Evolutionary conservation across 208 protist species (phyloP), one percentile per base, ranked within the genome.

Genomic region (Leishmania mexicana): DNA sequence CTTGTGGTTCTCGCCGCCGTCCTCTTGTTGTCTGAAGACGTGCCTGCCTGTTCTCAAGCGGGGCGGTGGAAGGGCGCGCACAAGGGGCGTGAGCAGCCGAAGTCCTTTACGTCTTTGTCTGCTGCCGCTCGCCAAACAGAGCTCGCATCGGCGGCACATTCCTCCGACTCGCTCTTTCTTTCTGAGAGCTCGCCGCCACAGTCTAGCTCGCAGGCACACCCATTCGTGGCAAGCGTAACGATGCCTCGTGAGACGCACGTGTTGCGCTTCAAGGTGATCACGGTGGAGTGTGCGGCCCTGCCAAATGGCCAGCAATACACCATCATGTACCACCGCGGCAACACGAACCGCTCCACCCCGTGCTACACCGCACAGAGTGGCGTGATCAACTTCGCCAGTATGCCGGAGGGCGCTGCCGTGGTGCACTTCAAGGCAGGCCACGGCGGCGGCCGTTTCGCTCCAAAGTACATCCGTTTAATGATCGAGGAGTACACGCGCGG

Each of bases 391-490:
- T 96, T 97, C 87, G 88, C 88, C 42, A 51, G 83, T 15, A 96
- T 97, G 93, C 94, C 93, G n/a, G 92, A 96, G 75, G 93, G 93
- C 3, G 85, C 92, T 17, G 92, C 94, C 2, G 81, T 96, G 31
- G 79, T 96, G 58, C 93, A 96, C 85, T 96, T 97, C 81, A 96
- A 96, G 76, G 83, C 53, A 21, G 89, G 92, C 77, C 81, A 82
- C 78, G 75, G 53, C 40, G 86, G 84, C 13, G 24, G 65, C 64
- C 89, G 92, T 45, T 96, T 91, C 68, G 92, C 89, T 3, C 87
- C 93, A 5, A 97, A 97, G 85, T 94, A 90, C 83, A 92, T 97
- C 54, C 89, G 86, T 68, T 92, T 97, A 54, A 91, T 93, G 72
- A 77, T 97, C 6, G 94, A 97, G 81, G 92, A 97, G 85, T 96